Conservation (phyloP, 176 grass and related monocot genomes). For the Areca catechu region DNA sequence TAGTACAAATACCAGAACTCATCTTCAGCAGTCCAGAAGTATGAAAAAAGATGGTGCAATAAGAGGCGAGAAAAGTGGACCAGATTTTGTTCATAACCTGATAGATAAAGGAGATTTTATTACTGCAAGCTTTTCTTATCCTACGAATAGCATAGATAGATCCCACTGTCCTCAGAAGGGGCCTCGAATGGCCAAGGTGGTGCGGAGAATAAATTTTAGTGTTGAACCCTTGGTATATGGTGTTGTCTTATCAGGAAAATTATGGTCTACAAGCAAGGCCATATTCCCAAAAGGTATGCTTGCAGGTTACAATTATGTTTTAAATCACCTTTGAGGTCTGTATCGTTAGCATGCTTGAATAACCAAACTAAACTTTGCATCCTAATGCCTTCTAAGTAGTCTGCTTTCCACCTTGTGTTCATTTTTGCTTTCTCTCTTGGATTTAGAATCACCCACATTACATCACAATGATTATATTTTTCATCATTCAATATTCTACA, state of each 20-base stretch:
- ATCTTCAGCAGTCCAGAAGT: not conserved
- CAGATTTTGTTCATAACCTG: not conserved
- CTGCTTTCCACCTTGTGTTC: no score
- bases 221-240: slow-evolving; percentile 90
- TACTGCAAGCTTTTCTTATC: slow-evolving; percentile 1
- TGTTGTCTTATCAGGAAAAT: slow-evolving; percentile 47
- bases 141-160: slow-evolving; percentile 2
- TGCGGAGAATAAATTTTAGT: slow-evolving; percentile 54
- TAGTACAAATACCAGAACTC: not conserved
- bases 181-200: slow-evolving; percentile 78
- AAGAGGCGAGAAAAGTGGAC: slow-evolving; percentile 1
- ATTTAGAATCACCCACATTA: no score
- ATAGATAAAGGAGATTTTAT: slow-evolving; percentile 7
- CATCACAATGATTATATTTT: no score
- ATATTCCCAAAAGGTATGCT: slow-evolving; percentile 88
- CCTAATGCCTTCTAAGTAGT: no score
- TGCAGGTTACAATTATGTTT: not conserved
- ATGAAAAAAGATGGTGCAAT: not conserved
- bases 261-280: slow-evolving; percentile 64
- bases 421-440: no score
- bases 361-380: no score
- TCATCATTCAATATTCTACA: slow-evolving; percentile 1
- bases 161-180: slow-evolving; percentile 40
- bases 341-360: no score
- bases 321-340: no score